These are phyloP conservation scores for Rosa persica DNA, from an alignment of 306 rosid species.

Conservation along the genomic window DNA sequence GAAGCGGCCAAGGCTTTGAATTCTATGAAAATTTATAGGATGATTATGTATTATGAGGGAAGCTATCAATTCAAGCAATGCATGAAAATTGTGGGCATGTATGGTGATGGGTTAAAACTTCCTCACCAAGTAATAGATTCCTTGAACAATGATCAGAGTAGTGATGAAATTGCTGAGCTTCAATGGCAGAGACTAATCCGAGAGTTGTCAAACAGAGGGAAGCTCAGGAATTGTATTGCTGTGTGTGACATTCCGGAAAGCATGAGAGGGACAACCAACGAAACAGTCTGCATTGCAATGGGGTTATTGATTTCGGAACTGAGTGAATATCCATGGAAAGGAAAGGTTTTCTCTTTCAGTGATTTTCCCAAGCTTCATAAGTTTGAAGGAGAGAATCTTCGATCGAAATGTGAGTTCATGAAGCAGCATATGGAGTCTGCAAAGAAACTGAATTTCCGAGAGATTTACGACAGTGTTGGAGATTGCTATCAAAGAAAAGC, in stretches of 20 bases:
- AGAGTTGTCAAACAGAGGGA: neutral
- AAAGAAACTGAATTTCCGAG: neutral
- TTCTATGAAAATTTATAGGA: neutral
- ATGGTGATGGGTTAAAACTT: neutral
- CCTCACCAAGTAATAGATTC: neutral
- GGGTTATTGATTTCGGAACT: conserved; percentile 5
- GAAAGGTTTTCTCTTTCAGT: neutral
- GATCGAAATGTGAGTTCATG: neutral
- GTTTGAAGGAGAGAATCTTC: neutral
- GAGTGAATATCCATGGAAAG: conserved; percentile 2
- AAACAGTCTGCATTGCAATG: neutral
- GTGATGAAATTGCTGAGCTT: neutral
- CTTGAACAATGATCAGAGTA: neutral
- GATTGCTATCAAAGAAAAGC: neutral
- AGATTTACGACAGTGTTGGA: neutral
- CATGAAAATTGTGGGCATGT: neutral
- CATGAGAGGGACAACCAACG: neutral
- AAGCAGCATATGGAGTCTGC: neutral
- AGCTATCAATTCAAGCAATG: neutral
- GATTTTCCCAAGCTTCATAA: neutral
- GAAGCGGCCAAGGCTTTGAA: neutral
- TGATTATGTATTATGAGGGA: neutral
- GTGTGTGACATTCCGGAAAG: conserved; percentile 2
- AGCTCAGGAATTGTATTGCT: neutral
- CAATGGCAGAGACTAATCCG: neutral